Evolutionary conservation across 495 filamentous ascomycete genomes (phyloP).

Genomic region (Penicillium crystallinum): DNA sequence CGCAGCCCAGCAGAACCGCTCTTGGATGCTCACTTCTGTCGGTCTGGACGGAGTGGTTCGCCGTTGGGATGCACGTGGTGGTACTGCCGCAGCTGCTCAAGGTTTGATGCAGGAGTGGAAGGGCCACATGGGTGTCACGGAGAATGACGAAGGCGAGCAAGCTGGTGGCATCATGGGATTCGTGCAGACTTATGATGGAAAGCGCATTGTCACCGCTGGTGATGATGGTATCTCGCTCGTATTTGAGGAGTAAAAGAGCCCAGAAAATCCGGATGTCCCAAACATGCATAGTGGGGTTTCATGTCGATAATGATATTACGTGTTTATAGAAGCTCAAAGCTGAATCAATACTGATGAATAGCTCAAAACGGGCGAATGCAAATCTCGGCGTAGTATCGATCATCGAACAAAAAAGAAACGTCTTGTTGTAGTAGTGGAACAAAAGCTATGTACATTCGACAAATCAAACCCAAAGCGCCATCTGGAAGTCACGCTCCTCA

Average conservation of each 20-base stretch:
- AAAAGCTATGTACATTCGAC: conserved; percentile 42
- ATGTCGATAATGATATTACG: conserved; percentile 12
- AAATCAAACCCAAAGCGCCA: conserved; percentile 37
- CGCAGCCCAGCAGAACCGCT: conserved; percentile 28
- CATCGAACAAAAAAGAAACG: conserved; percentile 17
- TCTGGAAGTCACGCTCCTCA: conserved; percentile 12
- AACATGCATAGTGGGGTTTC: conserved; percentile 1
- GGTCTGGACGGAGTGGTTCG: conserved; percentile 85
- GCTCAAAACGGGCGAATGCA: neutral
- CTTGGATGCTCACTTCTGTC: conserved; percentile 69
- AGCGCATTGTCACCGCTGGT: conserved; percentile 75
- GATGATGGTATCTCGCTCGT: conserved; percentile 75
- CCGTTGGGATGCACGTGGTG: conserved; percentile 81
- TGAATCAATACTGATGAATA: neutral
- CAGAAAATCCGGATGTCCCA: neutral
- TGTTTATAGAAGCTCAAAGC: conserved; percentile 6
- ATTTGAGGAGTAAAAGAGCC: conserved; percentile 48
- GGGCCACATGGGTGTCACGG: conserved; percentile 72
- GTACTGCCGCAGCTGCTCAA: conserved; percentile 56
- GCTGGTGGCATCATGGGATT: conserved; percentile 85
- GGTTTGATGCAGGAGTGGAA: conserved; percentile 74
- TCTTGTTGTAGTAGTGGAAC: conserved; percentile 32
- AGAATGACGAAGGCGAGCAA: conserved; percentile 54
- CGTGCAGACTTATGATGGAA: conserved; percentile 65
- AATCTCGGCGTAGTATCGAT: neutral